A percentile compares a stretch with the other conserved stretches of the same genome.
Conservation (phyloP, 441 rosid genomes). For the Syzygium malaccense region DNA sequence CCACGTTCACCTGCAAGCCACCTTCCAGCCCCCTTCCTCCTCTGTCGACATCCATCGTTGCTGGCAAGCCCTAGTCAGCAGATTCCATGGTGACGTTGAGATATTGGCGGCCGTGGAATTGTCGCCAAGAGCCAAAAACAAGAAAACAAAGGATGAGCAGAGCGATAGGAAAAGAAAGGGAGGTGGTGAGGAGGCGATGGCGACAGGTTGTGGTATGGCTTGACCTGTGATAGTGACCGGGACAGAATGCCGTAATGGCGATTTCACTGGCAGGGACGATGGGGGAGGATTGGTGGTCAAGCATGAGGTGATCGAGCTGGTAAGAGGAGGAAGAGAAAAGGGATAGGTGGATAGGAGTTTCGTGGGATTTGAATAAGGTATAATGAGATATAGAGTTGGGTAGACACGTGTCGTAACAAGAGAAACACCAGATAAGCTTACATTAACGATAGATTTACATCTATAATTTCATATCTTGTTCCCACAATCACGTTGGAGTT, state of each 20-base stretch:
- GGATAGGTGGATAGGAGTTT: not conserved
- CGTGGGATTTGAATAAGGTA: not conserved
- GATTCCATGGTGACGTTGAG: not conserved
- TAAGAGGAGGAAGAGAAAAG: not conserved
- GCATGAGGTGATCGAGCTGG: not conserved
- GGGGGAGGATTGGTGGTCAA: not conserved
- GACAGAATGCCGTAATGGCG: not conserved
- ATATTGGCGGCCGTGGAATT: not conserved
- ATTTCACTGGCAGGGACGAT: not conserved
- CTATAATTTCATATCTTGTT: not conserved
- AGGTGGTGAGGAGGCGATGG: not conserved
- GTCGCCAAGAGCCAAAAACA: not conserved
- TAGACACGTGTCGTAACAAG: not conserved
- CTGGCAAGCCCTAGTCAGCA: not conserved
- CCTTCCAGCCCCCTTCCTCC: not conserved
- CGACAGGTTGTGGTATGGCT: not conserved
- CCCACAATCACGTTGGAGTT: not conserved
- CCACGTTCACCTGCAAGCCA: not conserved
- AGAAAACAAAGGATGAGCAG: not conserved
- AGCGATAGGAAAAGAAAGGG: not conserved
- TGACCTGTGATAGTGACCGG: not conserved
- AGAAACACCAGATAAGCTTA: not conserved
- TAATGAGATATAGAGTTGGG: not conserved
- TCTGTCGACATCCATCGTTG: not conserved
- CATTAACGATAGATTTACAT: not conserved